phyloP scores from a whole-genome alignment of 805 yeast genomes.

The Grigorovia jiainica region DNA sequence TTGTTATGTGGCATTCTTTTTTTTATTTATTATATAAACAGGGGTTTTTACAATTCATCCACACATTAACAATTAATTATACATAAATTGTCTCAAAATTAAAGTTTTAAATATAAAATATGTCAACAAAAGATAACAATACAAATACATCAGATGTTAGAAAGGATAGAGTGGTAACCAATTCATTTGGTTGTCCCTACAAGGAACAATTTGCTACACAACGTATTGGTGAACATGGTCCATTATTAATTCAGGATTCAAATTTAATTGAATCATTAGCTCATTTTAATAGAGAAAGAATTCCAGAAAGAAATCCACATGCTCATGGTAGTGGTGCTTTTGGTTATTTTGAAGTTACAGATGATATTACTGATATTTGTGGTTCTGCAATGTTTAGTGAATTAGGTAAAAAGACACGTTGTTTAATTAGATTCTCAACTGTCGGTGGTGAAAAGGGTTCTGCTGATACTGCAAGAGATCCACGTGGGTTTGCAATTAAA shows the following conservation, averaged over 20 bases:
- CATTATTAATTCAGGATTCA: constrained; percentile 72
- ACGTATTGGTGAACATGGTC: constrained; percentile 68
- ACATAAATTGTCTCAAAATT: no score
- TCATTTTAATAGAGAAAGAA: constrained; percentile 82
- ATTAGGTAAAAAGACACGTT: constrained; percentile 72
- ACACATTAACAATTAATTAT: no score
- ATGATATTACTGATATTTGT: constrained; percentile 67
- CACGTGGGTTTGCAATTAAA: constrained; percentile 60
- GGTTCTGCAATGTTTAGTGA: constrained; percentile 59
- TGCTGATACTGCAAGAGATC: constrained; percentile 59
- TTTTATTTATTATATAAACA: no score
- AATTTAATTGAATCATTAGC: constrained; percentile 72
- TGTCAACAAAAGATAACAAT: constrained; percentile 10
- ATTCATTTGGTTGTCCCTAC: constrained; percentile 69
- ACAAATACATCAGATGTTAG: constrained; percentile 25
- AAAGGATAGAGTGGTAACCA: constrained; percentile 48
- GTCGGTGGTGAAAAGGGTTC: constrained; percentile 65
- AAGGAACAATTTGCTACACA: constrained; percentile 70
- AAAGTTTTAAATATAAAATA: no score
- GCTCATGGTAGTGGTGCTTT: constrained; percentile 92
- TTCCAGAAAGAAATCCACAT: constrained; percentile 88
- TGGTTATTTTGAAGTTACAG: constrained; percentile 80
- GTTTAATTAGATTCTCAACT: constrained; percentile 62
- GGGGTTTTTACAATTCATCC: no score
- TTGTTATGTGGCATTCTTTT: no score